Percentiles rank a stretch among this genome's conserved stretches.
Conservation (phyloP, 2,329 filamentous ascomycete species). For the Ophiobolus disseminans region DNA sequence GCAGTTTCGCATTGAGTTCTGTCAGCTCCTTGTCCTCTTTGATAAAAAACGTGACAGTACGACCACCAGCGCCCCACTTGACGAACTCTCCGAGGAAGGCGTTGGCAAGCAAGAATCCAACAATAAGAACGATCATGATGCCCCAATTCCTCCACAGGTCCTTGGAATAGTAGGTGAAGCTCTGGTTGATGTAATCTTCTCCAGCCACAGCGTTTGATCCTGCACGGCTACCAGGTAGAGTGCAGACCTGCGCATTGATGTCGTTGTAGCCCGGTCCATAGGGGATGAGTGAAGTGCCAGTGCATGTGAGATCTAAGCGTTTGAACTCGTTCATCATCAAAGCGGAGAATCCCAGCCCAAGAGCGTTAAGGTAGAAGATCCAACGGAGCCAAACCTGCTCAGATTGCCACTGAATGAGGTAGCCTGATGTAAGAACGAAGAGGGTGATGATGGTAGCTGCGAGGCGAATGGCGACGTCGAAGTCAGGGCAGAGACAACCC, state of each 20-base stretch:
- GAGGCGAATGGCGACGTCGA: conserved; percentile 83
- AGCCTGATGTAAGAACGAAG: conserved; percentile 82
- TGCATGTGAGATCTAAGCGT: conserved; percentile 72
- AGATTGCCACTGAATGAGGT: conserved; percentile 79
- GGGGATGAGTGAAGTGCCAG: conserved; percentile 71
- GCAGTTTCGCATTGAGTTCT: conserved; percentile 68
- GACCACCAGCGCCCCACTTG: conserved; percentile 81
- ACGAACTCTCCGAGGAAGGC: conserved; percentile 80
- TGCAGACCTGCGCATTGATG: conserved; percentile 80
- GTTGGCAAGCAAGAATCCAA: conserved; percentile 75
- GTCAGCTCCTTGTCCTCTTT: conserved; percentile 73
- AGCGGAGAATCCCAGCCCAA: conserved; percentile 77
- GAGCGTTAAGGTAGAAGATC: conserved; percentile 81
- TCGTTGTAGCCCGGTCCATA: conserved; percentile 73
- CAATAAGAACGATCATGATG: conserved; percentile 77
- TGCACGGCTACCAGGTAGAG: conserved; percentile 72
- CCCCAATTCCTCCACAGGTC: conserved; percentile 72
- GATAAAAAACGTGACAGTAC: conserved; percentile 77
- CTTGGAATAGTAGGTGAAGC: conserved; percentile 69
- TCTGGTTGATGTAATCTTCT: conserved; percentile 70
- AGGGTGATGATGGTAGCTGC: conserved; percentile 80
- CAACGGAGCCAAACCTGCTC: conserved; percentile 82
- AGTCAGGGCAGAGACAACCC: conserved; percentile 77
- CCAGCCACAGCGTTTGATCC: conserved; percentile 72
- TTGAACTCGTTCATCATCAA: conserved; percentile 90